These are phyloP conservation scores for Lasiosphaeria miniovina DNA, from an alignment of 495 filamentous ascomycete genomes.

Conservation along the genomic window DNA sequence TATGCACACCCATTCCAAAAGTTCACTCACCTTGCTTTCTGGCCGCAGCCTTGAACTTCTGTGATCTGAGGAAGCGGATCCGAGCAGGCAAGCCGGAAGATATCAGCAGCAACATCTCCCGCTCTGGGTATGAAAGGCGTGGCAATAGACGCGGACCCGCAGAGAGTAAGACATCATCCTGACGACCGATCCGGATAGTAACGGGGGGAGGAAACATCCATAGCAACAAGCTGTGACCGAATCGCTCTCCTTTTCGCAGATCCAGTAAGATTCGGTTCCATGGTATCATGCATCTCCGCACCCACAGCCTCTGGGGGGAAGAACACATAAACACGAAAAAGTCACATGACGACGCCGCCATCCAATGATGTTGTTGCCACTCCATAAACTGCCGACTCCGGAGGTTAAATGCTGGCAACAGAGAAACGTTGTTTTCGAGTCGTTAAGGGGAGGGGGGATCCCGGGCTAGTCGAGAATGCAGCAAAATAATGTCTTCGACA, in stretches of 20 bases:
- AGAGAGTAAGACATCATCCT: conserved; percentile 11
- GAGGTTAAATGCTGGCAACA: conserved; percentile 10
- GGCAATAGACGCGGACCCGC: conserved; percentile 9
- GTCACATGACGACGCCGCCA: conserved; percentile 29
- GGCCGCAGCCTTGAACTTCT: conserved; percentile 34
- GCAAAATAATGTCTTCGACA: background rate
- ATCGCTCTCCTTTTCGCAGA: conserved; percentile 17
- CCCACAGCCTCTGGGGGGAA: conserved; percentile 21
- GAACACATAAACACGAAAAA: conserved; percentile 29
- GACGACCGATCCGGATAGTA: conserved; percentile 31
- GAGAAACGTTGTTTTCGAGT: conserved; percentile 13
- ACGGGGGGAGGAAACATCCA: conserved; percentile 22
- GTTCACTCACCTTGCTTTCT: conserved; percentile 50
- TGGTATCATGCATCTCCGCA: conserved; percentile 26
- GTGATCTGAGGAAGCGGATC: conserved; percentile 21
- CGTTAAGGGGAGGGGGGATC: conserved; percentile 10
- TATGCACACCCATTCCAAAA: conserved; percentile 42
- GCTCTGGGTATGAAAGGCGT: conserved; percentile 6
- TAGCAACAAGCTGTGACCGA: conserved; percentile 12
- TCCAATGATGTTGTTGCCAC: conserved; percentile 12
- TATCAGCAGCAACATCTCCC: conserved; percentile 14
- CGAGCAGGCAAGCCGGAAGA: conserved; percentile 10
- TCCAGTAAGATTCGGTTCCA: conserved; percentile 22
- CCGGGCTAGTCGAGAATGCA: conserved; percentile 10
- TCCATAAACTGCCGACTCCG: conserved; percentile 8